Base-by-base conservation (phyloP, 2,329 filamentous ascomycete species). In the Fusarium coffeatum region DNA sequence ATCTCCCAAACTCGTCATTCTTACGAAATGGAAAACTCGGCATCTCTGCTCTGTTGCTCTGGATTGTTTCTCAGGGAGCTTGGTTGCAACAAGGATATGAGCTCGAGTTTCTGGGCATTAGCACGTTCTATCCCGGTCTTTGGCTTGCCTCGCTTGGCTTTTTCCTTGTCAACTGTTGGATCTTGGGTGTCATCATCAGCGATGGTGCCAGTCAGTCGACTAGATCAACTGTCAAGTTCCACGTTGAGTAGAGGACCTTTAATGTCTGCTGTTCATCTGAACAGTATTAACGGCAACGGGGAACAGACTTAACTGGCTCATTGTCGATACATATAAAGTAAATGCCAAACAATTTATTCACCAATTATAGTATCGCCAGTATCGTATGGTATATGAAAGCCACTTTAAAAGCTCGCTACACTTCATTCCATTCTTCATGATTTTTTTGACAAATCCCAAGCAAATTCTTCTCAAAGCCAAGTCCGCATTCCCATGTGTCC, bases 91-190 rank as follows among this genome's bases (percentile, higher is more conserved):
- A 92, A 78, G 93, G 86, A 4, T 97, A 88, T 77, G 83, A 85
- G 63, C 87, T 96, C 3, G 93, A 96, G 78, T 95, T 95, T 68
- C 80, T 97, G 4, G 96, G 95, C 0, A 76, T 84, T 23, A 95
- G 93, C 66, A 94, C 92, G 0, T 99, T 98, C 77, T 86, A 93
- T 12, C 94, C 94, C 0, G 94, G 94, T 0, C 82, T 99, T 2
- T 98, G 93, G 89, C 69, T 87, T 0, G 86, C 93, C 0, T 91
- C 92, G 0, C 79, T 97, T 16, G 81, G 82, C 1, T 98, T 99
- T 82, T 98, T 98, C 77, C 78, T 89, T 3, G 87, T 94, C 18
- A 98, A 99, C 78, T 90, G 90, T 72, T 97, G 93, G 89, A 93
- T 98, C 57, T 78, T 99, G 41, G 92, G 93, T 0, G 83, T 97